Evolutionary conservation across 257 asterid genomes (phyloP).

Genomic region (Nicotiana tomentosiformis): DNA sequence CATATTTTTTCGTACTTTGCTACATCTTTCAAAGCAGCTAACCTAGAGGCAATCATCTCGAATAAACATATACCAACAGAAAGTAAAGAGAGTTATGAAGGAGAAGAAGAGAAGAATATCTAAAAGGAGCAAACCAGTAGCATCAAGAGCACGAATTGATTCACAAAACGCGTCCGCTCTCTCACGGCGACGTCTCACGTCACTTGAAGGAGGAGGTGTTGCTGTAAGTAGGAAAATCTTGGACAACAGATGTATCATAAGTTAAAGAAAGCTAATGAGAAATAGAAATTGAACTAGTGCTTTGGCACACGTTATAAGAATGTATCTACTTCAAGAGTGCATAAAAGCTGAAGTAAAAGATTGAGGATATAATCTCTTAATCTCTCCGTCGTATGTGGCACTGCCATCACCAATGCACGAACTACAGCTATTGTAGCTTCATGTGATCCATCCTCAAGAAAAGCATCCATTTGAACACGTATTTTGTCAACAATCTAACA

Average conservation of each 20-base stretch:
- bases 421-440: conserved; percentile 93
- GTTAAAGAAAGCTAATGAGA: conserved; percentile 42
- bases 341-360: conserved; percentile 12
- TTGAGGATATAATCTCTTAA: conserved; percentile 97
- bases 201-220: conserved; percentile 61
- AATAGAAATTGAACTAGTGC: neutral
- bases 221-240: conserved; percentile 84
- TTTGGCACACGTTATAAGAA: neutral
- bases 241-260: conserved; percentile 65
- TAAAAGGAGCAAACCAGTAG: conserved; percentile 59
- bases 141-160: conserved; percentile 98
- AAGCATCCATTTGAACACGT: conserved; percentile 97
- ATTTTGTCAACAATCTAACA: conserved; percentile 91
- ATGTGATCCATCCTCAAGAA: conserved; percentile 97
- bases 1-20: neutral
- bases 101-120: conserved; percentile 3
- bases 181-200: conserved; percentile 62
- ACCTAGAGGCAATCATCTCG: neutral
- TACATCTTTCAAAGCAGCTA: neutral
- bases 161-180: conserved; percentile 92
- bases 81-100: neutral
- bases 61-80: neutral
- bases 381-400: conserved; percentile 77
- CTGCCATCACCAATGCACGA: conserved; percentile 84
- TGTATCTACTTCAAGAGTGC: neutral